phyloP scores from a whole-genome alignment of 2,329 filamentous ascomycete species.

The Aspergillus udagawae region DNA sequence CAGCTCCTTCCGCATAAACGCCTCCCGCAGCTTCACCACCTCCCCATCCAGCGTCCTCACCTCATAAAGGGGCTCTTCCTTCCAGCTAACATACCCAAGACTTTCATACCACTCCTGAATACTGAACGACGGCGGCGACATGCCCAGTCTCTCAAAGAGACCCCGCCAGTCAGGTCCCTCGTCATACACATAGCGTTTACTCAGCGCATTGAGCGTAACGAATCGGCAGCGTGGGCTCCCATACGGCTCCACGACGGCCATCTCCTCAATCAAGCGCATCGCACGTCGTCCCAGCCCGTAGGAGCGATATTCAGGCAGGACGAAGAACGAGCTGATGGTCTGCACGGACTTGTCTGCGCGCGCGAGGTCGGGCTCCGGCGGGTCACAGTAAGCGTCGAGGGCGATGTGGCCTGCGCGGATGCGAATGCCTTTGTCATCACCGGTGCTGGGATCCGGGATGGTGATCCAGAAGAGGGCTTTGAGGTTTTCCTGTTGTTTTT shows the following conservation, averaged over 20 bases:
- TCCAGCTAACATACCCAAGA: slow-evolving; percentile 16
- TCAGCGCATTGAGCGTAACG: slow-evolving; percentile 6
- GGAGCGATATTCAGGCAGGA: not conserved
- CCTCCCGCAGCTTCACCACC: slow-evolving; percentile 9
- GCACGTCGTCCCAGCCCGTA: not conserved
- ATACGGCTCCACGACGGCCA: not conserved
- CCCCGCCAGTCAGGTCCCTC: slow-evolving; percentile 11
- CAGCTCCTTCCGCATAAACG: slow-evolving; percentile 16
- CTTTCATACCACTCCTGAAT: slow-evolving; percentile 18
- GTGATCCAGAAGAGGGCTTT: slow-evolving; percentile 23
- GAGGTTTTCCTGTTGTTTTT: slow-evolving; percentile 8
- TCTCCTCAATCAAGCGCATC: not conserved
- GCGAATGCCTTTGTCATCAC: not conserved
- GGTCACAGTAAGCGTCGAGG: not conserved
- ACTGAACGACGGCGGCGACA: slow-evolving; percentile 9
- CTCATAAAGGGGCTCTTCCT: slow-evolving; percentile 11
- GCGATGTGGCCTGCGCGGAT: not conserved
- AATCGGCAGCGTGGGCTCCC: not conserved
- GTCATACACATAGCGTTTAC: slow-evolving; percentile 14
- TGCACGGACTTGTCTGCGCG: not conserved
- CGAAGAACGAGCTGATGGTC: not conserved
- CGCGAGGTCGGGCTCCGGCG: not conserved
- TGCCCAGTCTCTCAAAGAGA: slow-evolving; percentile 8
- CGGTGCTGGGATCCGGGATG: not conserved
- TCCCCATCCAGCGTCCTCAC: slow-evolving; percentile 9